Evolutionary conservation across 177 flowering plant genomes (phyloP).

Genomic region (Vitis hybrid): DNA sequence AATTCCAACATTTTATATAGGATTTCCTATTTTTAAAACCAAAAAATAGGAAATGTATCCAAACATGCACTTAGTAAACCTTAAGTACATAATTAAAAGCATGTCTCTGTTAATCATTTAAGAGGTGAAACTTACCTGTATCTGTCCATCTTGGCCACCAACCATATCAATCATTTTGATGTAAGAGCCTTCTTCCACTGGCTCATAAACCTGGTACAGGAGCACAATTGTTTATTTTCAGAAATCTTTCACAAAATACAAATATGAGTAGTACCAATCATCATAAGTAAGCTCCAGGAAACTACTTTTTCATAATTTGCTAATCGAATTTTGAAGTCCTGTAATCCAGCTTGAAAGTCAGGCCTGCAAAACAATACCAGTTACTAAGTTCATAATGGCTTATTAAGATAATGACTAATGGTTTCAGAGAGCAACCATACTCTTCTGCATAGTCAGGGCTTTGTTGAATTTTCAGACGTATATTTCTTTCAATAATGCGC

Average conservation of each 20-base stretch:
- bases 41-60: neutral
- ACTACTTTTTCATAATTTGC: slow-evolving; percentile 85
- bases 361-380: slow-evolving; percentile 54
- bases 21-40: neutral
- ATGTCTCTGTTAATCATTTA: neutral
- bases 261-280: neutral
- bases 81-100: neutral
- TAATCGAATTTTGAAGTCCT: slow-evolving; percentile 75
- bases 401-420: neutral
- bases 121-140: slow-evolving; percentile 61
- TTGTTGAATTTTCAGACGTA: slow-evolving; percentile 95
- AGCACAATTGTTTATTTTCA: slow-evolving; percentile 9
- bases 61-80: neutral
- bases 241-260: neutral
- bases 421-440: slow-evolving; percentile 36
- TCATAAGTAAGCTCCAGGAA: slow-evolving; percentile 3
- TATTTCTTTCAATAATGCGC: slow-evolving; percentile 85
- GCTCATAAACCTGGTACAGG: slow-evolving; percentile 77
- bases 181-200: slow-evolving; percentile 98
- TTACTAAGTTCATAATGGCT: slow-evolving; percentile 3
- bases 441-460: slow-evolving; percentile 98
- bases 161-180: slow-evolving; percentile 99
- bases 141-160: slow-evolving; percentile 95
- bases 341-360: slow-evolving; percentile 88
- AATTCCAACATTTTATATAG: too few species aligned